Conservation (phyloP, 1,139 yeast species). For the Nadsonia starkeyi-henricii region DNA sequence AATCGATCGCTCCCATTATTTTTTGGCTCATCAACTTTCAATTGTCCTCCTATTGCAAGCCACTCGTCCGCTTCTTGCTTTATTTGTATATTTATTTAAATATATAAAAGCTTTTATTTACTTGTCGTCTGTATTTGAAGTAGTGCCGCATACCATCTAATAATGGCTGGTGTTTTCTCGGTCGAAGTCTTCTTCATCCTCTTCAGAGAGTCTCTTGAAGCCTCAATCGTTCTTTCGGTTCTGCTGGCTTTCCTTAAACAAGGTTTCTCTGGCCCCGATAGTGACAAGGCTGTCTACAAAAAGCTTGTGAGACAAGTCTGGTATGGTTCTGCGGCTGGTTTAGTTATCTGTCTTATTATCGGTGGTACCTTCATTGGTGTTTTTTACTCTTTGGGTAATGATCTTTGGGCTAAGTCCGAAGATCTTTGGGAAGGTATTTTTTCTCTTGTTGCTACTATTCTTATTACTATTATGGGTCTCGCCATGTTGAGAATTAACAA, state of each 20-base stretch:
- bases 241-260: slow-evolving; percentile 68
- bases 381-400: slow-evolving; percentile 64
- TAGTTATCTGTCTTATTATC: slow-evolving; percentile 56
- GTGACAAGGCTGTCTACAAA: slow-evolving; percentile 6
- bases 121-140: too few relatives aligned
- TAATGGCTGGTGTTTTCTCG: slow-evolving; percentile 21
- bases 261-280: slow-evolving; percentile 24
- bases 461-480: slow-evolving; percentile 81
- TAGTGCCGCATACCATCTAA: too few relatives aligned
- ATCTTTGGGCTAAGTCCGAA: slow-evolving; percentile 76
- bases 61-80: too few relatives aligned
- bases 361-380: slow-evolving; percentile 82
- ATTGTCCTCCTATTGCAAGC: too few relatives aligned
- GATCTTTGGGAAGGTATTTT: slow-evolving; percentile 91
- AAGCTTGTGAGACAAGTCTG: slow-evolving; percentile 59
- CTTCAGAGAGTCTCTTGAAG: slow-evolving; percentile 74
- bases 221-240: slow-evolving; percentile 78
- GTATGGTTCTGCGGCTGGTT: slow-evolving; percentile 61
- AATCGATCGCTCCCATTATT: too few relatives aligned
- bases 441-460: slow-evolving; percentile 66
- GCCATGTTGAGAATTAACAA: slow-evolving; percentile 85
- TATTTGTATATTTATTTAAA: too few relatives aligned
- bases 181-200: slow-evolving; percentile 69
- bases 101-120: too few relatives aligned
- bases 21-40: too few relatives aligned